Base-by-base conservation (phyloP, 805 yeast species). In the Kluyveromyces dobzhanskii region DNA sequence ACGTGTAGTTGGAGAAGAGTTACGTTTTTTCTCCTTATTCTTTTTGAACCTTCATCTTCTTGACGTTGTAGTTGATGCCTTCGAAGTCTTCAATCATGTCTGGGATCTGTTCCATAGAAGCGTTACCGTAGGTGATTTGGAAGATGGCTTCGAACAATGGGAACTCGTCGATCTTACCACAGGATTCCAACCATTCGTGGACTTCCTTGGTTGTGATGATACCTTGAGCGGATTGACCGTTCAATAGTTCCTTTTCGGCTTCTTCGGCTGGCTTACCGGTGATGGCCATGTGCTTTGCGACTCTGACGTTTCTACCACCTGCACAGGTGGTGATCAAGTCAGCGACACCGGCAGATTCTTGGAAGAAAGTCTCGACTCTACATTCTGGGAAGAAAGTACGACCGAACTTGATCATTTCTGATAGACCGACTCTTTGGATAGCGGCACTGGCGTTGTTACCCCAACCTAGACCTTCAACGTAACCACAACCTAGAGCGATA, bases 391-490 rank as follows among this genome's bases (percentile, higher is more conserved):
- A 92, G 67, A 85, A 88, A 52, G 70, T 71, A 54, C 76, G 71
- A 30, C 95, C 92, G 63, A 92, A 92, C 59, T 75, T 75, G 61
- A 88, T 83, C 57, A 84, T 85, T 69, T 92, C 98, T 55, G 81
- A 74, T 48, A 92, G 67, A 35, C 98, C 98, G 50, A 90, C 82
- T 68, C 98, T 77, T 88, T 90, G 94, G 54, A 92, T 80, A 32
- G 97, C 98, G 40, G 97, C 82, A 65, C 90, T 87, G 48, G 98
- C 97, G 62, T 92, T 92, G 65, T 87, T 95, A 63, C 98, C 98
- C 98, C 98, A 92, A 47, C 94, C 95, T 47, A 85, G 73, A 53
- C 98, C 98, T 65, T 86, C 95, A 46, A 90, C 97, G 59, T 92
- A 85, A 41, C 98, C 98, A 45, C 94, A 96, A 47, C 95, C 94